phyloP scores from a whole-genome alignment of 192 early-diverging fungal genomes.

The Cetraspora pellucida region DNA sequence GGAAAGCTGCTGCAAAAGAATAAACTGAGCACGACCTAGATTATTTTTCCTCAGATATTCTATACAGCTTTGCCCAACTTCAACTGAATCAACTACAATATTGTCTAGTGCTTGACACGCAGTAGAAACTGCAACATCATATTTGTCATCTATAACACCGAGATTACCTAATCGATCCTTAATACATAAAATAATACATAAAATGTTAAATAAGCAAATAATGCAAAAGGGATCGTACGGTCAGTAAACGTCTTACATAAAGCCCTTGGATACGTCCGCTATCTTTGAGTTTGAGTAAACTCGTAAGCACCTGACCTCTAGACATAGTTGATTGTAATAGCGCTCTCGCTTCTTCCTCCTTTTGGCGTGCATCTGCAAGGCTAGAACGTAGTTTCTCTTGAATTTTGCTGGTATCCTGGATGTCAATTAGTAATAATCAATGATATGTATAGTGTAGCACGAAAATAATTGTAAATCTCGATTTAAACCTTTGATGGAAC shows the following conservation, averaged over 20 bases:
- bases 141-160: constrained; percentile 91
- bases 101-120: constrained; percentile 80
- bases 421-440: constrained; percentile 13
- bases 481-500: background rate
- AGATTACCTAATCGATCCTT: constrained; percentile 90
- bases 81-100: constrained; percentile 91
- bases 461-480: background rate
- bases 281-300: constrained; percentile 70
- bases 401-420: constrained; percentile 44
- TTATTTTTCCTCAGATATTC: constrained; percentile 84
- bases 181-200: background rate
- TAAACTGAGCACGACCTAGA: constrained; percentile 84
- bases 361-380: constrained; percentile 53
- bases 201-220: background rate
- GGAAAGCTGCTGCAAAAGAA: constrained; percentile 77
- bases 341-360: constrained; percentile 70
- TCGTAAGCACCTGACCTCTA: constrained; percentile 68
- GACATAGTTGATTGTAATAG: constrained; percentile 65
- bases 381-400: constrained; percentile 46
- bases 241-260: constrained; percentile 48
- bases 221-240: background rate
- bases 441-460: background rate
- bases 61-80: constrained; percentile 84
- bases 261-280: constrained; percentile 76
- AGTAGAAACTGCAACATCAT: constrained; percentile 95